Conservation (phyloP, 1,284 basidiomycete genomes). For the Amylostereum chailletii region DNA sequence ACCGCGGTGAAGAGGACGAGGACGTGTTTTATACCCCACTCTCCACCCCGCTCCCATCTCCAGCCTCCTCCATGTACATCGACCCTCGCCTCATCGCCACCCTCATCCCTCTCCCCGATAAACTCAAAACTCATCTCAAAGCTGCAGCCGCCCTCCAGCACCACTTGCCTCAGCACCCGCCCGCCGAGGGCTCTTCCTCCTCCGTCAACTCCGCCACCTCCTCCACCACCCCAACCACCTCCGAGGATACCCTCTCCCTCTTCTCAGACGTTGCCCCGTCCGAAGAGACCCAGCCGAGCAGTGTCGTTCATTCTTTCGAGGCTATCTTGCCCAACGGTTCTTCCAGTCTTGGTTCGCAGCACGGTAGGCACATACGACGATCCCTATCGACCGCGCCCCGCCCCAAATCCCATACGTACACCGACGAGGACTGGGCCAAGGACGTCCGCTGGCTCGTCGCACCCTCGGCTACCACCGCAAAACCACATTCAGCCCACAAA, state of each 20-base stretch:
- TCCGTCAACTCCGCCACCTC: slow-evolving; percentile 19
- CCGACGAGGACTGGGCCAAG: slow-evolving; percentile 51
- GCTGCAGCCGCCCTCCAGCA: slow-evolving; percentile 7
- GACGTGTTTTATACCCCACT: slow-evolving; percentile 42
- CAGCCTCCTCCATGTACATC: slow-evolving; percentile 35
- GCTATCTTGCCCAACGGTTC: not conserved
- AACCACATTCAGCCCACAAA: slow-evolving; percentile 10
- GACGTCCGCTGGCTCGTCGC: slow-evolving; percentile 56
- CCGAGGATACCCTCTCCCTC: slow-evolving; percentile 15
- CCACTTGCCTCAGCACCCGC: slow-evolving; percentile 4
- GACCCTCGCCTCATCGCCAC: slow-evolving; percentile 20
- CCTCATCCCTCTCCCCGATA: slow-evolving; percentile 13
- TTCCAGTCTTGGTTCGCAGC: not conserved
- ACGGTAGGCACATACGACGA: slow-evolving; percentile 5
- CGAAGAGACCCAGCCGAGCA: not conserved
- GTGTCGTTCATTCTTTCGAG: not conserved
- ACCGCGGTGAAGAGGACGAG: slow-evolving; percentile 28
- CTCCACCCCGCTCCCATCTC: slow-evolving; percentile 35
- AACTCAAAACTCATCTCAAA: slow-evolving; percentile 11
- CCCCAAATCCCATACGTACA: slow-evolving; percentile 24
- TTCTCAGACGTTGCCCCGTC: slow-evolving; percentile 6
- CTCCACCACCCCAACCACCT: slow-evolving; percentile 23
- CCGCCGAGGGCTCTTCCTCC: slow-evolving; percentile 7
- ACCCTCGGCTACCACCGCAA: slow-evolving; percentile 21
- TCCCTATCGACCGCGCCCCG: not conserved